These are phyloP conservation scores for Lepidopterella palustris DNA, from an alignment of 495 filamentous ascomycete species.

Conservation along the genomic window DNA sequence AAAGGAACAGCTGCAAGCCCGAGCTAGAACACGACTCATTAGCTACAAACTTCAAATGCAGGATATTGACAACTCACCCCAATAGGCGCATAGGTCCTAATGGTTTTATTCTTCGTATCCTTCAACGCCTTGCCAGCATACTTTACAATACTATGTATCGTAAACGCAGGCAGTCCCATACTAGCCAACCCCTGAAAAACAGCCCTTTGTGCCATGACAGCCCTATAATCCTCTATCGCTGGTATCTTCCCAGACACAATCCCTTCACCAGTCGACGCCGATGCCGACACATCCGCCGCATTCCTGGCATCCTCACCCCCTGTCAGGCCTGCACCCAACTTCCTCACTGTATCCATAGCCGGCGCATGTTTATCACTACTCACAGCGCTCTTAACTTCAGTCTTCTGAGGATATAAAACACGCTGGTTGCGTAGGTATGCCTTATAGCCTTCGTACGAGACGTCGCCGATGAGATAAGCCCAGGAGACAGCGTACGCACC, in stretches of 20 bases:
- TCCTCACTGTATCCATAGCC: neutral
- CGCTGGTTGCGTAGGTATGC: slow-evolving; percentile 77
- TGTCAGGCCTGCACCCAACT: slow-evolving; percentile 7
- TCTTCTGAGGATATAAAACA: slow-evolving; percentile 44
- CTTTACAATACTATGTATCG: slow-evolving; percentile 84
- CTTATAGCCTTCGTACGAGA: slow-evolving; percentile 91
- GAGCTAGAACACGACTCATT: slow-evolving; percentile 40
- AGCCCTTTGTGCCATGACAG: slow-evolving; percentile 83
- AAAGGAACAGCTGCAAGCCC: slow-evolving; percentile 84
- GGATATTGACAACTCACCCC: slow-evolving; percentile 48
- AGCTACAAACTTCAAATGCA: neutral
- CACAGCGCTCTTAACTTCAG: slow-evolving; percentile 14
- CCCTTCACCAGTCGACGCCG: slow-evolving; percentile 13
- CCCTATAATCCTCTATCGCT: slow-evolving; percentile 80
- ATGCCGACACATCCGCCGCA: slow-evolving; percentile 5
- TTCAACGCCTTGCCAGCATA: slow-evolving; percentile 82
- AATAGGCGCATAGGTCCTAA: slow-evolving; percentile 84
- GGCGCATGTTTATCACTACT: slow-evolving; percentile 1
- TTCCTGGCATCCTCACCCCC: slow-evolving; percentile 7
- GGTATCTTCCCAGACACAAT: slow-evolving; percentile 52
- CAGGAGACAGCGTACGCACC: slow-evolving; percentile 87
- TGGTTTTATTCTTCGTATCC: slow-evolving; percentile 60
- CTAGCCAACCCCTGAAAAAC: slow-evolving; percentile 84
- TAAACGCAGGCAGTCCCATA: slow-evolving; percentile 94
- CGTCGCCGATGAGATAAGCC: slow-evolving; percentile 86